Evolutionary conservation across 2,329 filamentous ascomycete genomes (phyloP), one percentile per base, ranked within the genome.

Genomic region (Aspergillus tanneri): DNA sequence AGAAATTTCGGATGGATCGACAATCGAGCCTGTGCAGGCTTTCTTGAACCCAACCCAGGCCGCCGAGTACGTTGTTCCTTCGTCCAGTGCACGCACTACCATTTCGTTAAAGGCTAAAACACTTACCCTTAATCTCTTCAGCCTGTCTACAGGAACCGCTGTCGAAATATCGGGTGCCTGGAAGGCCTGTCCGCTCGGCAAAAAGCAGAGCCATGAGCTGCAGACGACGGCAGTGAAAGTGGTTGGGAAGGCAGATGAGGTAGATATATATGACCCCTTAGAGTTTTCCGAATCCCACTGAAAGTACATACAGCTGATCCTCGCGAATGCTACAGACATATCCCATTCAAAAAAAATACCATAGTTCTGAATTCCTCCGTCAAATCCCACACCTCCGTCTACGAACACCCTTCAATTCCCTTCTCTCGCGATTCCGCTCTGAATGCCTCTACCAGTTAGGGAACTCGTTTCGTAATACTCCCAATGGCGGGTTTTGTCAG

Each of bases 311-410:
- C 12, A 5, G 39, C 39, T 47, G 21, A 43, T 14, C n/a, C 7
- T 8, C 7, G 32, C 30, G 4, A 1, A 23, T 39, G 16, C 6
- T 19, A 12, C 63, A 97, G 88, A 88, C 85, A 54, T 95, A 89
- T 65, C 93, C 93, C 3, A 83, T 99, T 19, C 93, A 99, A 72
- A 96, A 96, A 72, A 97, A 97, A 72, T 96, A 93, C 60, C 91
- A 96, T 60, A 89, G 86, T 4, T 77, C 87, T 42, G 92, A 97
- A 65, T 97, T 87, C 68, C 81, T 99, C 53, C 87, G 93, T 49
- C 87, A 87, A 10, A 80, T 96, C 43, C 90, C 92, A 41, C 93
- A 99, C 72, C 78, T 99, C 50, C 87, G 93, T 49, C 74, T 87
- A 55, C 87, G 92, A 60, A 84, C 89, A 14, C 88, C 89, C 0